Conservation (phyloP, 805 yeast species). For the Monosporozyma yasuniensis region DNA sequence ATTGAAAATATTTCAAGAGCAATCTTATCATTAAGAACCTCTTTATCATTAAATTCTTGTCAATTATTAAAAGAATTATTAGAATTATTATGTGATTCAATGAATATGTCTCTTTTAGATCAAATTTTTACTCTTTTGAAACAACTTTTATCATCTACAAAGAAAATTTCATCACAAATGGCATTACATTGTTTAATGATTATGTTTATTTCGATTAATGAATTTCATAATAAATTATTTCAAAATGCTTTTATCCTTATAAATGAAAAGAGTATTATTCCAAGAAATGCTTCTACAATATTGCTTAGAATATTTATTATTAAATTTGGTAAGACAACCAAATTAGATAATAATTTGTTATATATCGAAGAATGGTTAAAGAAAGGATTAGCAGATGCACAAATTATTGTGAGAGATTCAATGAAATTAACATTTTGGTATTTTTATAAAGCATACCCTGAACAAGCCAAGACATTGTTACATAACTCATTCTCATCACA, state of each 20-base stretch:
- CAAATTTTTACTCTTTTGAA: slow-evolving; percentile 28
- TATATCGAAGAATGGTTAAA: slow-evolving; percentile 41
- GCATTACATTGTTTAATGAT: slow-evolving; percentile 37
- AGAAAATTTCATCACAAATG: slow-evolving; percentile 31
- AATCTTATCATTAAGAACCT: slow-evolving; percentile 69
- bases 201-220: slow-evolving; percentile 41
- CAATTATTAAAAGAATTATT: slow-evolving; percentile 62
- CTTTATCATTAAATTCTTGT: slow-evolving; percentile 68
- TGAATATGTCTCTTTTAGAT: slow-evolving; percentile 29
- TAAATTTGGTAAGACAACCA: slow-evolving; percentile 34
- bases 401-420: slow-evolving; percentile 67
- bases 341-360: slow-evolving; percentile 31
- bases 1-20: slow-evolving; percentile 59
- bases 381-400: slow-evolving; percentile 68
- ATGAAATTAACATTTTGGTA: slow-evolving; percentile 73
- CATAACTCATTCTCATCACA: slow-evolving; percentile 21
- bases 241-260: slow-evolving; percentile 43
- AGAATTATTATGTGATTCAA: slow-evolving; percentile 15
- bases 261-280: slow-evolving; percentile 61
- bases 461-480: slow-evolving; percentile 37
- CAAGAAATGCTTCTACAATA: slow-evolving; percentile 57
- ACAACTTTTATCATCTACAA: slow-evolving; percentile 32
- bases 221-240: slow-evolving; percentile 44
- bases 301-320: slow-evolving; percentile 61
- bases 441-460: slow-evolving; percentile 45